Evolutionary conservation across 2,329 filamentous ascomycete species (phyloP), one percentile per base, ranked within the genome.

Genomic region (Diplodia corticola): DNA sequence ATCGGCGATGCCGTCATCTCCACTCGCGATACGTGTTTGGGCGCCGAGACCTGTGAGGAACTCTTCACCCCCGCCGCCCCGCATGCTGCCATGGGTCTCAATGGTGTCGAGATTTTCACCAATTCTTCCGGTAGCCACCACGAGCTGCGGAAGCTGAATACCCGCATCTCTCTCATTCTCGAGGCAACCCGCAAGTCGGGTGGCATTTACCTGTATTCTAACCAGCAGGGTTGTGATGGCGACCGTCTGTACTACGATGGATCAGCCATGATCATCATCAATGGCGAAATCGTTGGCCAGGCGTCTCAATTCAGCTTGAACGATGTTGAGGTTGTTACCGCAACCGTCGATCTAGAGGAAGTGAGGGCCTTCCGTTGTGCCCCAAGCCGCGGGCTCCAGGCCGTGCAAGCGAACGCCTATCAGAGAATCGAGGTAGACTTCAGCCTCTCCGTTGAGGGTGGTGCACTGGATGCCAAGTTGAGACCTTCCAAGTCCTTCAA

Each of bases 101-200:
- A 88, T 71, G 91, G 91, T 4, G 86, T 87, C 5, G 91, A 92
- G 72, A 88, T 92, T 64, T 84, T 91, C 69, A 74, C 73, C 9
- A 94, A 94, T 75, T 87, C 84, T 3, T 88, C 84, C 63, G 90
- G 88, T 6, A 87, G 83, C 13, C 91, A 94, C 74, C 86, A 88
- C 71, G 84, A 88, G 70, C 77, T 92, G 9, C 81, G 88, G 20
- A 92, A 92, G 74, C 83, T 92, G 0, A 79, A 89, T 66, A 85
- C 81, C 0, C 80, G 88, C 1, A 78, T 92, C 30, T 83, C 86
- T 5, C 78, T 93, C 5, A 92, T 92, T 64, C 79, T 81, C 1
- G 85, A 91, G 70, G 88, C 87, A 0, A 92, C 89, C 0, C 79
- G 83, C 7, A 89, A 88, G 71, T 80, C 79, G 24, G 86, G 86